Conservation (phyloP, 192 early-diverging fungal species). For the Rhizophagus prolifer region DNA sequence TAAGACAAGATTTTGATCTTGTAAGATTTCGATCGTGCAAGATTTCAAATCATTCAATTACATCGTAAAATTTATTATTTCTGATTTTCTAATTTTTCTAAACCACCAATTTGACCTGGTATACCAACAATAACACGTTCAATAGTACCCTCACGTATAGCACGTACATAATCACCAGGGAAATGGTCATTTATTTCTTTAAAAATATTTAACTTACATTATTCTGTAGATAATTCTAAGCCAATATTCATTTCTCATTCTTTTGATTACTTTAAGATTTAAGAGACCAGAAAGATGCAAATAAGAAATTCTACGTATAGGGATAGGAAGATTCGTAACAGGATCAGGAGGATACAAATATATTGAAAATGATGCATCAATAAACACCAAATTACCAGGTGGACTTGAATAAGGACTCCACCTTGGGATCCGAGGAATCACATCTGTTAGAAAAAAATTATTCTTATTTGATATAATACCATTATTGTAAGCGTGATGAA, state of each 20-base stretch:
- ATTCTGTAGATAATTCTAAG: constrained; percentile 48
- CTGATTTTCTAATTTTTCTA: not conserved
- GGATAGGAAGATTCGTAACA: constrained; percentile 46
- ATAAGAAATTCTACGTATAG: constrained; percentile 50
- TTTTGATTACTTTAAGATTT: constrained; percentile 45
- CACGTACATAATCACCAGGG: constrained; percentile 48
- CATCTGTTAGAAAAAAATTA: not conserved
- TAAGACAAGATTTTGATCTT: too few relatives aligned
- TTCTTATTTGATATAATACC: constrained; percentile 32
- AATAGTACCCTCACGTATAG: constrained; percentile 47
- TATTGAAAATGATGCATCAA: constrained; percentile 46
- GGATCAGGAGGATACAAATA: constrained; percentile 55
- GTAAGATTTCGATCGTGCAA: too few relatives aligned
- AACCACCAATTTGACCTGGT: not conserved
- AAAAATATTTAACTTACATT: not conserved
- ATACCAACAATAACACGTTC: constrained; percentile 38
- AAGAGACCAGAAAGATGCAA: constrained; percentile 54
- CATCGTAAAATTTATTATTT: too few relatives aligned
- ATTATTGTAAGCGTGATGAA: constrained; percentile 58
- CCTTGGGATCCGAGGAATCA: constrained; percentile 28
- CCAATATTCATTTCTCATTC: constrained; percentile 45
- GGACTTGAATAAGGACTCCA: constrained; percentile 47
- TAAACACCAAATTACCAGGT: constrained; percentile 59
- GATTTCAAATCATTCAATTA: too few relatives aligned
- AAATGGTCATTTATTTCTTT: constrained; percentile 52